These are phyloP conservation scores for Zygosaccharomyces sapae DNA, from an alignment of 1,139 yeast genomes.

Conservation along the genomic window DNA sequence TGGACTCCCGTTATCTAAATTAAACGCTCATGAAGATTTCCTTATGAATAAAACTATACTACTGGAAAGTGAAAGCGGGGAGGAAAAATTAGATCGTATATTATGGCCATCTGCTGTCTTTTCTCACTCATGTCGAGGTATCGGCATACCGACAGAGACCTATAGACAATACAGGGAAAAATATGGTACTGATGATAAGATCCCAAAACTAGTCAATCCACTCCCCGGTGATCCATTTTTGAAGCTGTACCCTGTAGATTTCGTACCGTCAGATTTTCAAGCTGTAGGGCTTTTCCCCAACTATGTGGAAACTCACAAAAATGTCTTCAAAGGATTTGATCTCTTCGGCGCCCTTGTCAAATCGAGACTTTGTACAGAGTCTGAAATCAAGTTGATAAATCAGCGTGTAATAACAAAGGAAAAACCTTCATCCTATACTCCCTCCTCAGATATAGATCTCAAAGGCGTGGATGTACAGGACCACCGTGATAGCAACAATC, in stretches of 20 bases:
- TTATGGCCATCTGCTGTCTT: constrained; percentile 22
- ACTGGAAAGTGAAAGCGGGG: constrained; percentile 7
- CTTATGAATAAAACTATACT: constrained; percentile 12
- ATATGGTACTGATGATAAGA: neutral
- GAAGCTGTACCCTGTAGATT: constrained; percentile 13
- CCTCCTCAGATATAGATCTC: neutral
- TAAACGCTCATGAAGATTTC: neutral
- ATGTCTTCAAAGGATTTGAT: constrained; percentile 15
- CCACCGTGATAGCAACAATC: neutral
- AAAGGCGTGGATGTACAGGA: neutral
- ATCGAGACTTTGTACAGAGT: constrained; percentile 9
- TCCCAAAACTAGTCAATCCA: constrained; percentile 16
- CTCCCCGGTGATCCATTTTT: constrained; percentile 9
- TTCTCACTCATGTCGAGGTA: constrained; percentile 23
- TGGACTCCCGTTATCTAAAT: constrained; percentile 1
- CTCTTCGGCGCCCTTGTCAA: constrained; percentile 15
- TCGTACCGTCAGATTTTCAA: constrained; percentile 16
- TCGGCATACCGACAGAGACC: constrained; percentile 16
- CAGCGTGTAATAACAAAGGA: neutral
- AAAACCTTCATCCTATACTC: neutral
- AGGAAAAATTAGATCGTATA: constrained; percentile 7
- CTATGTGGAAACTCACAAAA: constrained; percentile 13
- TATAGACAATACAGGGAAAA: neutral
- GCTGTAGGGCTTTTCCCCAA: constrained; percentile 27
- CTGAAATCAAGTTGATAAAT: neutral